phyloP scores from a whole-genome alignment of 1,284 basidiomycete species.

The Ustilago lituana region DNA sequence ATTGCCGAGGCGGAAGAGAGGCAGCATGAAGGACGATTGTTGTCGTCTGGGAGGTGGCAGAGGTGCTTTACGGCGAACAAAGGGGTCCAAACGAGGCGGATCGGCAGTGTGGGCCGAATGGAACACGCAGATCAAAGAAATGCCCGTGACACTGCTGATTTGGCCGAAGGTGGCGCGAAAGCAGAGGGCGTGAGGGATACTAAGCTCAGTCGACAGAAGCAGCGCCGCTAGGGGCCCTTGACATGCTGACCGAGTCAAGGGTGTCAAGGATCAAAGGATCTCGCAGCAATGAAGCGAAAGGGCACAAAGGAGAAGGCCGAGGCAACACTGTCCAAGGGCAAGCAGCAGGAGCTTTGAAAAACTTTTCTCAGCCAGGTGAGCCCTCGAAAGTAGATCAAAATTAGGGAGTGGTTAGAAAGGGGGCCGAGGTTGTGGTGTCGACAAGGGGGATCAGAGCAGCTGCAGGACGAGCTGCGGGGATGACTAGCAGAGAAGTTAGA shows the following conservation, averaged over 20 bases:
- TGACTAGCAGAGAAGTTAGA: conserved; percentile 39
- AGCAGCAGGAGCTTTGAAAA: not conserved
- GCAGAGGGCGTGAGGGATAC: conserved; percentile 15
- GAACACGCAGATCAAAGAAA: conserved; percentile 34
- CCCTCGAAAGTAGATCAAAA: conserved; percentile 27
- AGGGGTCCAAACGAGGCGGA: conserved; percentile 30
- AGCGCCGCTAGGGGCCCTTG: conserved; percentile 3
- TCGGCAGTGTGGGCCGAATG: conserved; percentile 26
- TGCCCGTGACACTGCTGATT: conserved; percentile 35
- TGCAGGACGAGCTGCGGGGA: conserved; percentile 21
- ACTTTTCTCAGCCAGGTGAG: conserved; percentile 6
- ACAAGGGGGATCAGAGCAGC: conserved; percentile 3
- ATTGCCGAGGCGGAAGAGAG: conserved; percentile 17
- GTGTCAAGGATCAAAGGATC: conserved; percentile 17
- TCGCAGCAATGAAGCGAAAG: too few relatives aligned
- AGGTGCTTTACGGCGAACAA: conserved; percentile 32
- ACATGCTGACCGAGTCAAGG: conserved; percentile 12
- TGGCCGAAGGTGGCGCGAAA: conserved; percentile 24
- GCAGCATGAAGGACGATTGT: conserved; percentile 8
- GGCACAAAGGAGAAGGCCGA: conserved; percentile 16
- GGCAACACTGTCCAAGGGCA: too few relatives aligned
- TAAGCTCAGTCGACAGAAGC: conserved; percentile 8
- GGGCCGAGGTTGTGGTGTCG: conserved; percentile 7
- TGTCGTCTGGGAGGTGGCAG: conserved; percentile 1
- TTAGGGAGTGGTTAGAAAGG: conserved; percentile 8